phyloP scores from a whole-genome alignment of 192 early-diverging fungal genomes.

The Coemansia sp. region DNA sequence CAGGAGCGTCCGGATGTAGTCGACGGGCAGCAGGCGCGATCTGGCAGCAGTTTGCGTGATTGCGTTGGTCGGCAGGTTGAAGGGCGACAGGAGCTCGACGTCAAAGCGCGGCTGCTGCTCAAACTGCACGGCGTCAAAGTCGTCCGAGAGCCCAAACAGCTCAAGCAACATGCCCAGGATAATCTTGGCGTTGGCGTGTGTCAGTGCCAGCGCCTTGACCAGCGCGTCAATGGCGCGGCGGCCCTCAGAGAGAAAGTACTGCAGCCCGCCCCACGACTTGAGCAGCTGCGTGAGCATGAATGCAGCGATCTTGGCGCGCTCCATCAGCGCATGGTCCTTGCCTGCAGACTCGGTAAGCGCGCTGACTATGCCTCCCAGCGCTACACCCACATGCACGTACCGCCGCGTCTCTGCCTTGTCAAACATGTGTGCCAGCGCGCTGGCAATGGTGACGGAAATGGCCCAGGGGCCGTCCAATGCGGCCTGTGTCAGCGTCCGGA shows the following conservation, averaged over 20 bases:
- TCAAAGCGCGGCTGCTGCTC: conserved; percentile 50
- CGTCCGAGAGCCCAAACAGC: conserved; percentile 47
- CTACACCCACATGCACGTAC: conserved; percentile 27
- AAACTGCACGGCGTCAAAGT: conserved; percentile 48
- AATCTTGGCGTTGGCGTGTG: conserved; percentile 35
- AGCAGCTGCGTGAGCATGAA: conserved; percentile 50
- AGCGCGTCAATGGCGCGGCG: conserved; percentile 29
- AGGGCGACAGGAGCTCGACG: conserved; percentile 40
- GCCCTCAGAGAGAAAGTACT: conserved; percentile 48
- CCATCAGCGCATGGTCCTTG: conserved; percentile 33
- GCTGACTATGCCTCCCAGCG: conserved; percentile 40
- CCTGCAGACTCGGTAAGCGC: conserved; percentile 42
- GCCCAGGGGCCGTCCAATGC: conserved; percentile 52
- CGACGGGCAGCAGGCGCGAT: conserved; percentile 36
- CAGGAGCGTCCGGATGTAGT: conserved; percentile 47
- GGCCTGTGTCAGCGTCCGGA: conserved; percentile 41
- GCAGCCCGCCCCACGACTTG: conserved; percentile 53
- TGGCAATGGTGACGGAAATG: conserved; percentile 33
- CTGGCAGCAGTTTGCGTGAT: conserved; percentile 32
- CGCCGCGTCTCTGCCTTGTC: conserved; percentile 34
- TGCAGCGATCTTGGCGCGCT: conserved; percentile 44
- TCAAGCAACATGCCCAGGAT: conserved; percentile 51
- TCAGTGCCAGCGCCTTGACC: conserved; percentile 34
- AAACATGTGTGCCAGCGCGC: conserved; percentile 35
- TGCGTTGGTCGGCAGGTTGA: conserved; percentile 29